Conservation (phyloP, 306 rosid genomes). For the Nissolia schottii region DNA sequence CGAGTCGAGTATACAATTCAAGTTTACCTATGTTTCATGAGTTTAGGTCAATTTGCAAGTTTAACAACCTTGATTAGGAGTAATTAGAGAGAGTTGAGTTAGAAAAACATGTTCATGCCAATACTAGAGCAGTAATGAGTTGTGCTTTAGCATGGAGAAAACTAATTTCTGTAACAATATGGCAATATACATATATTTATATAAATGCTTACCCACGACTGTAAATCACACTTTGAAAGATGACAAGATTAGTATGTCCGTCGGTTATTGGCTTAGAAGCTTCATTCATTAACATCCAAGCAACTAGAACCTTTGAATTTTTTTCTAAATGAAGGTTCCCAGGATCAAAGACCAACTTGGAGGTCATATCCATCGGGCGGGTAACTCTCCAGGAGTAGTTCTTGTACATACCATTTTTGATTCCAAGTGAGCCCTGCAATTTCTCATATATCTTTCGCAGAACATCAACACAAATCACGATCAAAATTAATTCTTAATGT, state of each 20-base stretch:
- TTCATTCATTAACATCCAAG: conserved; percentile 27
- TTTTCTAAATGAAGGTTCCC: background rate
- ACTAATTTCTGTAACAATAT: background rate
- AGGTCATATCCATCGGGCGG: background rate
- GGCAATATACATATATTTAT: background rate
- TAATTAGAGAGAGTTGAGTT: background rate
- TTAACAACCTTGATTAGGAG: too few species aligned
- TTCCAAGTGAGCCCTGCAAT: conserved; percentile 23
- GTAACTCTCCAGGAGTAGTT: conserved; percentile 34
- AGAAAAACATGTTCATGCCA: background rate
- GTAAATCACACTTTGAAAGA: conserved; percentile 23
- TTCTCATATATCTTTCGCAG: conserved; percentile 22
- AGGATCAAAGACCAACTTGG: background rate
- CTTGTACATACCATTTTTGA: background rate
- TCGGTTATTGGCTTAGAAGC: conserved; percentile 25
- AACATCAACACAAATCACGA: background rate
- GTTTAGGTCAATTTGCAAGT: too few species aligned
- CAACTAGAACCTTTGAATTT: conserved; percentile 32
- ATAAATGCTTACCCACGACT: conserved; percentile 28
- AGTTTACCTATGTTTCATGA: too few species aligned
- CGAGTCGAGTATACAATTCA: too few species aligned
- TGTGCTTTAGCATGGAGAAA: background rate
- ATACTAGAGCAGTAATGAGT: background rate
- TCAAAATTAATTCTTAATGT: background rate
- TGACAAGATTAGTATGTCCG: conserved; percentile 6